phyloP scores from a whole-genome alignment of 495 filamentous ascomycete genomes.

The Penicillium antarcticum region DNA sequence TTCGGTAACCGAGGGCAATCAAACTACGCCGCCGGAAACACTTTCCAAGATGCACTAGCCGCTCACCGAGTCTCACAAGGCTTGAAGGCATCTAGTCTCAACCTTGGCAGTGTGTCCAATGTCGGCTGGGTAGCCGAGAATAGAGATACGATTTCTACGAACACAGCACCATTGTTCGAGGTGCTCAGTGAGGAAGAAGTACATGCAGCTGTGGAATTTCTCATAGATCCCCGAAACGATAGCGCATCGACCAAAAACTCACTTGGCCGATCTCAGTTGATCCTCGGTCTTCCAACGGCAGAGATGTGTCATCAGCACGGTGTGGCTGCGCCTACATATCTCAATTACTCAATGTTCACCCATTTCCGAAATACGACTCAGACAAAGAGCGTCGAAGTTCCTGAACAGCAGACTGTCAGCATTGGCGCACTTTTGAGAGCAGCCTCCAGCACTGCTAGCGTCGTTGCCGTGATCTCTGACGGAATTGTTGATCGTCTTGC shows the following conservation, averaged over 20 bases:
- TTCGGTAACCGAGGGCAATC: constrained; percentile 45
- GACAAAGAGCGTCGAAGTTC: not conserved
- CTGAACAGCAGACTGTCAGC: constrained; percentile 9
- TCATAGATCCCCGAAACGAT: constrained; percentile 19
- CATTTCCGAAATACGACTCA: constrained; percentile 13
- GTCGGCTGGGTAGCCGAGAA: constrained; percentile 52
- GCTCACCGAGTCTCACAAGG: constrained; percentile 25
- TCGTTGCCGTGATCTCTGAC: constrained; percentile 16
- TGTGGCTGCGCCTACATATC: constrained; percentile 19
- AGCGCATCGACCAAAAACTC: not conserved
- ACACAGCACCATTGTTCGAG: constrained; percentile 19
- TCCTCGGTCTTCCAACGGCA: constrained; percentile 22
- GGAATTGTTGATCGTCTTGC: constrained; percentile 25
- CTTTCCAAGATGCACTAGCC: constrained; percentile 41
- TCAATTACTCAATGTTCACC: constrained; percentile 29
- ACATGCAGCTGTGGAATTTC: constrained; percentile 26
- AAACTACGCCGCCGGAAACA: constrained; percentile 54
- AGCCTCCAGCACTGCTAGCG: constrained; percentile 7
- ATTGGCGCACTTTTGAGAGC: constrained; percentile 8
- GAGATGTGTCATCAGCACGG: constrained; percentile 22
- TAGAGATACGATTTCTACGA: constrained; percentile 8
- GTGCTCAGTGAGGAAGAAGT: constrained; percentile 27
- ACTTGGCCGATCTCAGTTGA: constrained; percentile 12
- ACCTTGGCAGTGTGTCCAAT: constrained; percentile 53
- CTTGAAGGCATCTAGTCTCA: constrained; percentile 39